Base-by-base conservation (phyloP, 192 early-diverging fungal species). In the Chytriomyces sp. region DNA sequence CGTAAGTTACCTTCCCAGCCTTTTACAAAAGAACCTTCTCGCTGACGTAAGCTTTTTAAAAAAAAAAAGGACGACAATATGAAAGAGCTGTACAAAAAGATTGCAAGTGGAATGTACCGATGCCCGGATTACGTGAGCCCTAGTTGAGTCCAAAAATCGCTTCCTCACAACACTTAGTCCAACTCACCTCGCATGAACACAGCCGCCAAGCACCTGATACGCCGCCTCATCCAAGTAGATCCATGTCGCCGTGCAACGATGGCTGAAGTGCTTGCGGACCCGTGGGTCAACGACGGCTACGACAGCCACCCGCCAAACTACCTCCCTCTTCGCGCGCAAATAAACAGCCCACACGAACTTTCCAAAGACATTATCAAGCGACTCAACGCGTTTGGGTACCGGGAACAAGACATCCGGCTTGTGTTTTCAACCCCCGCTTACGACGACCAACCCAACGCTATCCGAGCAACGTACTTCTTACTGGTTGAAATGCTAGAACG, bases 71-170 rank as follows among this genome's bases (percentile, higher is more conserved):
- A 94, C 81, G 91, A 92, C 13, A 92, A 92, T 71, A 86, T 94
- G 79, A 92, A 93, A 68, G 92, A 92, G 70, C 86, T 95, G 13
- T 94, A 94, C 82, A 87, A 90, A 66, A 95, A 95, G 78, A 95
- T 95, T 64, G 90, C 89, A 49, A 86, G 80, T 67, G 94, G 93
- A 57, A 82, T 67, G 16, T 90, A 89, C 77, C 86, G 76, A 35
- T 76, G 86, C 80, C 90, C 88, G 44, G 88, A 87, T 3, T 86
- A 86, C 77, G 76, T 90, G 82, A 86, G 53, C 82, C 87, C 69
- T 76, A 86, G 77, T 85, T 80, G 63, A 43, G 26, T 64, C 16
- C 24, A 76, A 93, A 93, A 80, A 89, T 74, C 87, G 91, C 93
- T 16, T 84, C 89, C 7, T 80, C 94, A n/a, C 85, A 87, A 35